Conservation (phyloP, 495 filamentous ascomycete genomes). For the Oidiodendron maius region DNA sequence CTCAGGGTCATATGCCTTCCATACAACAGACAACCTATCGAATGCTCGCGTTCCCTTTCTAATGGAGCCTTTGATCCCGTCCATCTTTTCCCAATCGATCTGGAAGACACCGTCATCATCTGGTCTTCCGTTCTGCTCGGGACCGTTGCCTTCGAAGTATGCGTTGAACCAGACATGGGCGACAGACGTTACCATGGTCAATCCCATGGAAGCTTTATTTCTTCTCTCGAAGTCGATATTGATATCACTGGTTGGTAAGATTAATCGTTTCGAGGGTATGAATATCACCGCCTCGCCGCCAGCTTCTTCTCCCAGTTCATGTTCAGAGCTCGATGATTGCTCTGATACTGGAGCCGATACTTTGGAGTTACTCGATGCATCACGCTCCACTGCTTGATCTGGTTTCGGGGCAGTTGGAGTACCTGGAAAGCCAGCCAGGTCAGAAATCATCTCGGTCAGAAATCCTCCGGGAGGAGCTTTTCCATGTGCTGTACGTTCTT, state of each 20-base stretch:
- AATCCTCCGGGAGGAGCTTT: constrained; percentile 38
- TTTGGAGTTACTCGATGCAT: not conserved
- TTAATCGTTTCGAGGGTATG: constrained; percentile 58
- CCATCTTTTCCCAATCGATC: constrained; percentile 55
- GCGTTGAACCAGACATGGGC: constrained; percentile 96
- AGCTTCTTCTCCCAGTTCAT: constrained; percentile 15
- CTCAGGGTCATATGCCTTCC: constrained; percentile 40
- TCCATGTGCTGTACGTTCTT: constrained; percentile 68
- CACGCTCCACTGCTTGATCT: not conserved
- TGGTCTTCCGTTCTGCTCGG: constrained; percentile 47
- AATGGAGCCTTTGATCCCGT: constrained; percentile 68
- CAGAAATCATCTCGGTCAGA: constrained; percentile 42
- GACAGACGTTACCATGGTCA: constrained; percentile 86
- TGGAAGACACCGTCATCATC: constrained; percentile 49
- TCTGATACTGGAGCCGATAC: not conserved
- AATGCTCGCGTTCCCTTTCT: constrained; percentile 76
- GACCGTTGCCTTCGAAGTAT: constrained; percentile 80
- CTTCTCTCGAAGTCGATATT: constrained; percentile 85
- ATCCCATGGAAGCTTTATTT: constrained; percentile 68
- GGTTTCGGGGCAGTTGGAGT: constrained; percentile 4
- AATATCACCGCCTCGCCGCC: constrained; percentile 69
- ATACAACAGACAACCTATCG: constrained; percentile 83
- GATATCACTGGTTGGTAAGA: constrained; percentile 74
- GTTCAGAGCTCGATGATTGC: not conserved
- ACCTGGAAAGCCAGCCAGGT: constrained; percentile 41